Percentiles rank a stretch among this genome's conserved stretches.
Conservation (phyloP, 257 asterid species). For the Mitragyna speciosa region DNA sequence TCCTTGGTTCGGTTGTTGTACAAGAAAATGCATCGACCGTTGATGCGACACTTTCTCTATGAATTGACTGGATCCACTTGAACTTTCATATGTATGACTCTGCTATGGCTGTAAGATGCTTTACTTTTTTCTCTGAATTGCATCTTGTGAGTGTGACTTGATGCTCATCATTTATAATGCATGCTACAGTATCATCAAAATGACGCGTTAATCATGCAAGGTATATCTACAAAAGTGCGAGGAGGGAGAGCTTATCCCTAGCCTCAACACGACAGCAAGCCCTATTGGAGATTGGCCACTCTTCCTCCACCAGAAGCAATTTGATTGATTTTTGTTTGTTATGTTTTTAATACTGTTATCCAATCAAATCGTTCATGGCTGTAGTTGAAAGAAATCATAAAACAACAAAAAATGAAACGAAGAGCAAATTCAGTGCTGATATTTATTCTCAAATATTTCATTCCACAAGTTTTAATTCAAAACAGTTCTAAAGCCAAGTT, state of each 20-base stretch:
- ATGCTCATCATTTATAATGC: background rate
- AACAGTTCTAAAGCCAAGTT: no score
- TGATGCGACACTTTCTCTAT: no score
- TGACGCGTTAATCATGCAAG: background rate
- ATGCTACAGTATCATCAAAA: background rate
- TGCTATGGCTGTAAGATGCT: no score
- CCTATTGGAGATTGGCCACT: background rate
- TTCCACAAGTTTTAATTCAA: background rate
- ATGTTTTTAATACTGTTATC: background rate
- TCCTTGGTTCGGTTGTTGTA: no score
- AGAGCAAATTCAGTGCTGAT: background rate
- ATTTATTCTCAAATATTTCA: background rate
- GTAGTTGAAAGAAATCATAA: constrained; percentile 8
- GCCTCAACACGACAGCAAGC: background rate
- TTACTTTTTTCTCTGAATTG: no score
- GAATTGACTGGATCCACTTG: no score
- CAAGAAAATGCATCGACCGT: no score
- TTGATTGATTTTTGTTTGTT: constrained; percentile 1
- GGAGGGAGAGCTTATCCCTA: background rate
- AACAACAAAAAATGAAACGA: background rate
- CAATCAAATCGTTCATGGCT: background rate
- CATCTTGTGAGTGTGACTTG: background rate
- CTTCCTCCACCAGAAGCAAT: background rate
- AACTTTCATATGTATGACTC: no score
- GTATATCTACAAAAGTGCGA: background rate